These are phyloP conservation scores for Boletus semigastroideus DNA, from an alignment of 1,284 basidiomycete genomes.

Conservation along the genomic window DNA sequence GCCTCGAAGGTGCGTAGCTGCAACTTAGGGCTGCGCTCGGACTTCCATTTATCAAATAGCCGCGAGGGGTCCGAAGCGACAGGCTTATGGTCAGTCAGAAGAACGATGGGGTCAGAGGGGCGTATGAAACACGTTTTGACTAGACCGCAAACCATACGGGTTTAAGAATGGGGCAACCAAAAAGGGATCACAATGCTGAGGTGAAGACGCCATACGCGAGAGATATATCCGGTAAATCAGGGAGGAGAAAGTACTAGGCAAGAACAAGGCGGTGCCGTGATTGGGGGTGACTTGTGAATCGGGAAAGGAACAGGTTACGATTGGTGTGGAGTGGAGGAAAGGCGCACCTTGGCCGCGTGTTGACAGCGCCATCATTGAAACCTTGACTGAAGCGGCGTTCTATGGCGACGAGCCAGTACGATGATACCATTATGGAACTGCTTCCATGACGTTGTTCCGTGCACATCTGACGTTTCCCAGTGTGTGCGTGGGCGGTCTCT, in stretches of 20 bases:
- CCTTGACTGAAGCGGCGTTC: constrained; percentile 33
- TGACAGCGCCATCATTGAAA: constrained; percentile 32
- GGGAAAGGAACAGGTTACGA: constrained; percentile 22
- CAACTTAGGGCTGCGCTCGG: constrained; percentile 27
- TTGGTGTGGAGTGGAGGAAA: constrained; percentile 26
- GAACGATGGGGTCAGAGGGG: constrained; percentile 27
- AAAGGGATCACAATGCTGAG: constrained; percentile 24
- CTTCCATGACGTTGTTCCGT: constrained; percentile 27
- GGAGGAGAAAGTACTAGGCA: constrained; percentile 4
- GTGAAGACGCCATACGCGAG: constrained; percentile 9
- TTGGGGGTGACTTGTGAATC: constrained; percentile 18
- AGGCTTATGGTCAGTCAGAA: constrained; percentile 13
- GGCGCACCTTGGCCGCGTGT: constrained; percentile 34
- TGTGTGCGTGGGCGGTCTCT: constrained; percentile 11
- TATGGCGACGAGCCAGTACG: constrained; percentile 29
- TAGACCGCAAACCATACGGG: constrained; percentile 12
- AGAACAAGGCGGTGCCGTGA: constrained; percentile 27
- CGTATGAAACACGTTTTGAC: constrained; percentile 36
- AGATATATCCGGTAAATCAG: constrained; percentile 37
- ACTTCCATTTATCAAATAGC: constrained; percentile 37
- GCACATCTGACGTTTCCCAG: constrained; percentile 28
- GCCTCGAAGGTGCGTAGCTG: constrained; percentile 29
- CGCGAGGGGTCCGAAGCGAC: constrained; percentile 28
- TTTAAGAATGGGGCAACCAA: constrained; percentile 27
- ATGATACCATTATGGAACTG: constrained; percentile 26